A percentile compares a stretch with the other conserved stretches of the same genome.
phyloP scores from a whole-genome alignment of 768 basidiomycete species.

The Ramaria sp. region DNA sequence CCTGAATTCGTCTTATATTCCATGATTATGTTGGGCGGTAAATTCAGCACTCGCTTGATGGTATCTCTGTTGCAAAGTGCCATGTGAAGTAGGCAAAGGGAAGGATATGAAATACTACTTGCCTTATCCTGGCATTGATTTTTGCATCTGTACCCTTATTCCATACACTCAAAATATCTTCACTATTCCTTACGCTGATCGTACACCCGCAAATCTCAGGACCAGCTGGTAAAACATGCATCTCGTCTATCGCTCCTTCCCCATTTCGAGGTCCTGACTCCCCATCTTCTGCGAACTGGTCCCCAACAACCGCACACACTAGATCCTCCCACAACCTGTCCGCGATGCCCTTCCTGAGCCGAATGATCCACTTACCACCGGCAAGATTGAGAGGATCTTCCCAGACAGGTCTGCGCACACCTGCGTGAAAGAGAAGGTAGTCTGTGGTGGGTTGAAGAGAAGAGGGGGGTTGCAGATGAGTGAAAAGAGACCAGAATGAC shows the following conservation, averaged over 20 bases:
- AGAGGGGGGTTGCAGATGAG: constrained; percentile 82
- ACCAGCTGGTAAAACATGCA: constrained; percentile 27
- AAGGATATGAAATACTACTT: constrained; percentile 17
- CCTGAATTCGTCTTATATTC: constrained; percentile 95
- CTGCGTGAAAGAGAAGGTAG: constrained; percentile 83
- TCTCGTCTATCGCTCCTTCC: constrained; percentile 18
- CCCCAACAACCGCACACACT: constrained; percentile 78
- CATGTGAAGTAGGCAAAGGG: constrained; percentile 4
- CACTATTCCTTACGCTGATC: constrained; percentile 83
- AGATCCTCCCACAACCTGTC: constrained; percentile 90
- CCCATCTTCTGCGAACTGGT: constrained; percentile 63
- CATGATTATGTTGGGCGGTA: constrained; percentile 72
- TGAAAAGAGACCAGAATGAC: constrained; percentile 92
- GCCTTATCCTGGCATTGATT: constrained; percentile 77
- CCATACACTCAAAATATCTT: constrained; percentile 93
- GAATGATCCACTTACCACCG: constrained; percentile 94
- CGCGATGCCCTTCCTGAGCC: constrained; percentile 81
- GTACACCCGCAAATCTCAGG: constrained; percentile 93
- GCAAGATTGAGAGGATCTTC: constrained; percentile 82
- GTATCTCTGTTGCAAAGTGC: constrained; percentile 47
- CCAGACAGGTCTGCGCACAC: constrained; percentile 86
- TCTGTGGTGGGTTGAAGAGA: constrained; percentile 83
- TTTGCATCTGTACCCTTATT: constrained; percentile 73
- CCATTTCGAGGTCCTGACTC: constrained; percentile 5
- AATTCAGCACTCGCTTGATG: constrained; percentile 60